phyloP scores from a whole-genome alignment of 106 monocot species.

The Dioscorea alata region DNA sequence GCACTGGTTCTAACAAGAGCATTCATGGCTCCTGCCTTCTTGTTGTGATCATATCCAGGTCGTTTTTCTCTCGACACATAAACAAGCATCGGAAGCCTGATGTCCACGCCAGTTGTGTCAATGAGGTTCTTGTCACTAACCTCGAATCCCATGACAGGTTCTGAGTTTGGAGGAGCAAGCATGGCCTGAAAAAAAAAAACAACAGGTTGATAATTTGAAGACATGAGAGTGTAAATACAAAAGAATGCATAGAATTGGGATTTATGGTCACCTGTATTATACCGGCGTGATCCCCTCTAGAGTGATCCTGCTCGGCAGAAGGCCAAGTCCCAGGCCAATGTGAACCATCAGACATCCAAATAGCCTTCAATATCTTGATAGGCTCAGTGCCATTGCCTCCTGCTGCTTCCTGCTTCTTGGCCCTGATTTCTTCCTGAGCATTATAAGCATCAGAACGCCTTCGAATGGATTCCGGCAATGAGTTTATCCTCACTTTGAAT shows the following conservation, averaged over 20 bases:
- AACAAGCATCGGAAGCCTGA: constrained; percentile 90
- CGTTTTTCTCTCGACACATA: constrained; percentile 91
- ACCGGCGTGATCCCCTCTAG: constrained; percentile 85
- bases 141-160: constrained; percentile 50
- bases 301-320: constrained; percentile 42
- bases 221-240: no score
- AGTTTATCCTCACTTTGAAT: constrained; percentile 93
- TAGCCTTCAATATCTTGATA: constrained; percentile 46
- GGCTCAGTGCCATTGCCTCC: constrained; percentile 11
- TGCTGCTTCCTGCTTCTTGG: constrained; percentile 37
- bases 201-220: neutral
- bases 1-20: constrained; percentile 83
- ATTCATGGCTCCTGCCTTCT: constrained; percentile 99
- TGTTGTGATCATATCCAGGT: constrained; percentile 97
- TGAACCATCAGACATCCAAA: constrained; percentile 93
- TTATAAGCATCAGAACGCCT: constrained; percentile 88
- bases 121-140: constrained; percentile 21
- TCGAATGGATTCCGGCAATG: constrained; percentile 69
- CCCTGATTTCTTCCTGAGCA: constrained; percentile 73
- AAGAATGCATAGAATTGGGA: no score
- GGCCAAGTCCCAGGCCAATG: constrained; percentile 97
- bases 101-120: constrained; percentile 51
- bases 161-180: constrained; percentile 82
- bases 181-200: constrained; percentile 45
- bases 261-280: constrained; percentile 70